Evolutionary conservation across 2,329 filamentous ascomycete species (phyloP).

Genomic region (Pyrenophora graminea): DNA sequence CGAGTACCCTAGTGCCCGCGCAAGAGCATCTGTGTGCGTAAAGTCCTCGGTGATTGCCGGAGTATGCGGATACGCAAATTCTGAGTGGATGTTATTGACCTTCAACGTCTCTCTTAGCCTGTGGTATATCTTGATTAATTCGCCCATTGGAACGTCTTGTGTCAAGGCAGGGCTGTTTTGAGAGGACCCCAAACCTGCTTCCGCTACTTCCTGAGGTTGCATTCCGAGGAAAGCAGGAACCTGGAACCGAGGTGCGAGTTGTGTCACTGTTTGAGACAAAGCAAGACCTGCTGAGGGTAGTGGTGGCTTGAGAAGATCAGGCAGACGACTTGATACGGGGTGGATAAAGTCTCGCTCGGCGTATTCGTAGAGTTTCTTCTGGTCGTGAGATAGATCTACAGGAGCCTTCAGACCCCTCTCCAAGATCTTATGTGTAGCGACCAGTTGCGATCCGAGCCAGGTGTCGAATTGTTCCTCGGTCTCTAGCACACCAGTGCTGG

Average conservation of each 20-base stretch:
- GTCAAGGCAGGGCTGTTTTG: conserved; percentile 24
- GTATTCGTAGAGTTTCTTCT: conserved; percentile 58
- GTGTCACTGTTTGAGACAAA: conserved; percentile 5
- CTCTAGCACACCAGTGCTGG: conserved; percentile 74
- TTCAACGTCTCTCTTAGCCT: conserved; percentile 61
- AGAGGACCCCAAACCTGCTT: conserved; percentile 27
- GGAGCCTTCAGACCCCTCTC: conserved; percentile 32
- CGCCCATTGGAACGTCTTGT: conserved; percentile 42
- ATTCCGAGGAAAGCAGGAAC: conserved; percentile 38
- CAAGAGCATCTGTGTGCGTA: conserved; percentile 62
- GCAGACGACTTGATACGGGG: conserved; percentile 51
- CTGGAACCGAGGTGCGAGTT: conserved; percentile 30
- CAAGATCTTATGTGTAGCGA: conserved; percentile 56
- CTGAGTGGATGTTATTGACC: conserved; percentile 55
- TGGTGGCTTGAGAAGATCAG: conserved; percentile 39
- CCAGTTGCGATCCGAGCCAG: conserved; percentile 66
- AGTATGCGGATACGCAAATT: conserved; percentile 51
- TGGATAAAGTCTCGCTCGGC: conserved; percentile 56
- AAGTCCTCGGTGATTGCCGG: conserved; percentile 52
- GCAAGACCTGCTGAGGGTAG: conserved; percentile 22
- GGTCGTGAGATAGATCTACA: conserved; percentile 44
- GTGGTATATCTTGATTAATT: conserved; percentile 60
- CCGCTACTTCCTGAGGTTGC: conserved; percentile 29
- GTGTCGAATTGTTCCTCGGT: conserved; percentile 64
- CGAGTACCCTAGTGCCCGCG: conserved; percentile 75